These are phyloP conservation scores for Peribolospora kevripleyi DNA, from an alignment of 768 basidiomycete species.

Conservation along the genomic window DNA sequence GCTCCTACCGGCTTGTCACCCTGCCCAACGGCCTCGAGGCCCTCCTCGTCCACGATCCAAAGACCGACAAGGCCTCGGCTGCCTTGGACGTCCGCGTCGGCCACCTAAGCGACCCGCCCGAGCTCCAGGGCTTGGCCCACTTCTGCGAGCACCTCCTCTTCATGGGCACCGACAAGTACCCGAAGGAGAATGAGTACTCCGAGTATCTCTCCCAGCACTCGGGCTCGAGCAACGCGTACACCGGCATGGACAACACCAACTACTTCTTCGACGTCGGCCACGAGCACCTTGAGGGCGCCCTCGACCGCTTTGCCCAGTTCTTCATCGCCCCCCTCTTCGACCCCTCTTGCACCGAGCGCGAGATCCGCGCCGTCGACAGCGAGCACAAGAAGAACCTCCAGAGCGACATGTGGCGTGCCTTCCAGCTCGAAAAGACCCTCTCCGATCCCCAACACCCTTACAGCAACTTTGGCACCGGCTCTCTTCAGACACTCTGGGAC, in stretches of 20 bases:
- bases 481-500: constrained; percentile 22
- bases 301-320: constrained; percentile 32
- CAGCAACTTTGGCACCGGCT: constrained; percentile 25
- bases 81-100: constrained; percentile 86
- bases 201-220: constrained; percentile 34
- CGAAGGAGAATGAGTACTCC: constrained; percentile 81
- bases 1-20: constrained; percentile 53
- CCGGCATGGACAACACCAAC: constrained; percentile 73
- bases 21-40: constrained; percentile 80
- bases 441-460: constrained; percentile 20
- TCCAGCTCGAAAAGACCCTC: constrained; percentile 62
- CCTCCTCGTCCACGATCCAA: constrained; percentile 53
- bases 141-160: constrained; percentile 92
- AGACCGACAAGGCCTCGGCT: constrained; percentile 81
- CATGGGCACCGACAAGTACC: constrained; percentile 42
- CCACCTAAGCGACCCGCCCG: constrained; percentile 72
- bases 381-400: constrained; percentile 95
- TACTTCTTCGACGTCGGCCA: constrained; percentile 46
- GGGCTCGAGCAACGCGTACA: constrained; percentile 65
- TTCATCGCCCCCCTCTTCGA: constrained; percentile 82
- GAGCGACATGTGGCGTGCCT: constrained; percentile 73
- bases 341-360: constrained; percentile 59
- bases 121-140: constrained; percentile 79
- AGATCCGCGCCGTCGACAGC: constrained; percentile 86
- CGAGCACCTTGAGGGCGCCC: constrained; percentile 19